These are phyloP conservation scores for Coemansia sp. DNA, from an alignment of 192 early-diverging fungal species.

Conservation along the genomic window DNA sequence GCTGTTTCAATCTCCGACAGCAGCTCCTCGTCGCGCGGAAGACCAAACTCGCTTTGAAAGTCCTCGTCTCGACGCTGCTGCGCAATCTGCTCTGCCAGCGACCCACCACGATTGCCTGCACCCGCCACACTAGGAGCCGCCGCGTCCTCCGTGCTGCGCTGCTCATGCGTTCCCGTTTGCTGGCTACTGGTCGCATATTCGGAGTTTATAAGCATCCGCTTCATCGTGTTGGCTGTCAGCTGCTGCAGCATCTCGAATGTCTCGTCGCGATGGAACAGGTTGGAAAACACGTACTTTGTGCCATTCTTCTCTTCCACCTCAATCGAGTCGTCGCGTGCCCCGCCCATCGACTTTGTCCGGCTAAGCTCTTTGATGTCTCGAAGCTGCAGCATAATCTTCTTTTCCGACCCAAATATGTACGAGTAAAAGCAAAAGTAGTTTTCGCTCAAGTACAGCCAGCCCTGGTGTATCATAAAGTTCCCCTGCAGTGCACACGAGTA, in stretches of 20 bases:
- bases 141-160: conserved; percentile 13
- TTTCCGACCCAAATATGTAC: conserved; percentile 89
- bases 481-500: conserved; percentile 90
- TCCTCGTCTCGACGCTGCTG: conserved; percentile 73
- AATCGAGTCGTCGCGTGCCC: conserved; percentile 85
- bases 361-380: conserved; percentile 87
- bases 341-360: conserved; percentile 88
- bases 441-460: conserved; percentile 96
- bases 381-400: conserved; percentile 85
- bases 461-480: conserved; percentile 80
- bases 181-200: conserved; percentile 34
- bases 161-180: conserved; percentile 8
- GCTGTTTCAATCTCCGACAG: conserved; percentile 57
- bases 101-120: conserved; percentile 5
- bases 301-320: conserved; percentile 79
- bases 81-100: conserved; percentile 60
- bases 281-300: conserved; percentile 83
- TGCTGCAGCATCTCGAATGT: conserved; percentile 93
- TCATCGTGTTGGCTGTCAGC: conserved; percentile 83
- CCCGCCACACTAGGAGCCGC: background rate
- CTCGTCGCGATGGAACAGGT: conserved; percentile 96
- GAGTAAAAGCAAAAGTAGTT: conserved; percentile 95
- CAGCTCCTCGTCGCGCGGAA: conserved; percentile 75
- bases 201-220: conserved; percentile 80
- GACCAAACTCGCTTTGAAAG: conserved; percentile 73